Conservation (phyloP, 768 basidiomycete species). For the Lyophyllum decastes region DNA sequence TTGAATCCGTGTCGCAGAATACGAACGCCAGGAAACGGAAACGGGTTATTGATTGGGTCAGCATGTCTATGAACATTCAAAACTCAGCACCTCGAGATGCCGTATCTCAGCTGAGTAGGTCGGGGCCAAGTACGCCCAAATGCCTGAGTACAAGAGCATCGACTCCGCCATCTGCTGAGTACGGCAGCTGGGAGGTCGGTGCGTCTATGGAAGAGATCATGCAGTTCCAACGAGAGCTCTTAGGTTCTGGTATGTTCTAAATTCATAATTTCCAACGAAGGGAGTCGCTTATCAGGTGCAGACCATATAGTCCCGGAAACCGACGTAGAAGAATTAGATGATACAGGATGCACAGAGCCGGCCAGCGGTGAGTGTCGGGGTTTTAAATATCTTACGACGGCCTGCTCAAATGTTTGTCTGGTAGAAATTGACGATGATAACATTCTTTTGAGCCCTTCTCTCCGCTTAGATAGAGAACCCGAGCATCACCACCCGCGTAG, state of each 20-base stretch:
- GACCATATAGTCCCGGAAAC: slow-evolving; percentile 12
- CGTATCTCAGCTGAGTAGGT: not conserved
- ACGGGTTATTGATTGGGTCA: slow-evolving; percentile 16
- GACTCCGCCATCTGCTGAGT: slow-evolving; percentile 11
- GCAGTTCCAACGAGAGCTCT: slow-evolving; percentile 15
- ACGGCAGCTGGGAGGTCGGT: slow-evolving; percentile 29
- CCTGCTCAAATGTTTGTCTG: not conserved
- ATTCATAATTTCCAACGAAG: not conserved
- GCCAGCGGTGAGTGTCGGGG: slow-evolving; percentile 4
- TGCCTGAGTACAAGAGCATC: not conserved
- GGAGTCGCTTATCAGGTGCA: not conserved
- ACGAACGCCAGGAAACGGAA: slow-evolving; percentile 14
- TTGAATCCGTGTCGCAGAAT: slow-evolving; percentile 5
- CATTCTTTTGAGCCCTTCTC: slow-evolving; percentile 1
- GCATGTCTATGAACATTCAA: not conserved
- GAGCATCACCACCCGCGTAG: not conserved
- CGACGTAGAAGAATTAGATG: slow-evolving; percentile 1
- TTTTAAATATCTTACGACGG: not conserved
- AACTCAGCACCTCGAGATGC: not conserved
- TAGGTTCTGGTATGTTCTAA: slow-evolving; percentile 9
- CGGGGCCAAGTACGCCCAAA: not conserved
- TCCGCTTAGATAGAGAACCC: not conserved
- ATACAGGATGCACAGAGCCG: not conserved
- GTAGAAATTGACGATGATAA: slow-evolving; percentile 1
- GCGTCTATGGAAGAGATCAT: slow-evolving; percentile 23